phyloP scores from a whole-genome alignment of 169 alveolate species.

The Theileria orientalis region DNA sequence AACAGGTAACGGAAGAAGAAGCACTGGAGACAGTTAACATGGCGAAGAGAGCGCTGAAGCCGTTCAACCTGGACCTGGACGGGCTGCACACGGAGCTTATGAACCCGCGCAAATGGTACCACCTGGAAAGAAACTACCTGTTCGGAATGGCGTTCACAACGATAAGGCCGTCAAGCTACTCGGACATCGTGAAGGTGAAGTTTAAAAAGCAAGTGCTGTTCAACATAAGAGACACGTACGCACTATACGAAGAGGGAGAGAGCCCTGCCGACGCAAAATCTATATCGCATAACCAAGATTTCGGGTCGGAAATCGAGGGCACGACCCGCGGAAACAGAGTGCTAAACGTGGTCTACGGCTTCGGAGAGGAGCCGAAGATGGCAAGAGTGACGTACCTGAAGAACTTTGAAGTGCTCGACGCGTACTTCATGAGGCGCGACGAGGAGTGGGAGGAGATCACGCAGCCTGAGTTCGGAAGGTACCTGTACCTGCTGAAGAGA shows the following conservation, averaged over 20 bases:
- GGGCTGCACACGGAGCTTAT: not conserved
- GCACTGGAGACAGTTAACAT: not conserved
- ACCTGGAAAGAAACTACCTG: not conserved
- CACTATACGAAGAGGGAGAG: too few species aligned
- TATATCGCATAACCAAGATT: too few species aligned
- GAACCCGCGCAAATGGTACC: not conserved
- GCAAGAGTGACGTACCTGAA: not conserved
- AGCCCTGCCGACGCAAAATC: too few species aligned
- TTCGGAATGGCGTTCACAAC: conserved; percentile 4
- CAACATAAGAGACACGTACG: not conserved
- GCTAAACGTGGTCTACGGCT: not conserved
- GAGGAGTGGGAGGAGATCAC: conserved; percentile 2
- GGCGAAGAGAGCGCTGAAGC: not conserved
- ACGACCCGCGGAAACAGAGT: not conserved
- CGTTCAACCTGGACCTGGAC: not conserved
- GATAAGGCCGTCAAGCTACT: not conserved
- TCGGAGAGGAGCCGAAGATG: not conserved
- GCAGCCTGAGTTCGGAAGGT: not conserved
- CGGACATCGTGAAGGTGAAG: not conserved
- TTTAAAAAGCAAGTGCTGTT: not conserved
- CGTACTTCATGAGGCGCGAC: not conserved
- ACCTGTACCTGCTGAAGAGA: not conserved
- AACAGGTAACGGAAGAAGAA: not conserved
- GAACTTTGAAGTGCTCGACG: not conserved
- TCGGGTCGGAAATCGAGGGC: too few species aligned